phyloP scores from a whole-genome alignment of 1,284 basidiomycete genomes.

The Cystobasidium pallidum region DNA sequence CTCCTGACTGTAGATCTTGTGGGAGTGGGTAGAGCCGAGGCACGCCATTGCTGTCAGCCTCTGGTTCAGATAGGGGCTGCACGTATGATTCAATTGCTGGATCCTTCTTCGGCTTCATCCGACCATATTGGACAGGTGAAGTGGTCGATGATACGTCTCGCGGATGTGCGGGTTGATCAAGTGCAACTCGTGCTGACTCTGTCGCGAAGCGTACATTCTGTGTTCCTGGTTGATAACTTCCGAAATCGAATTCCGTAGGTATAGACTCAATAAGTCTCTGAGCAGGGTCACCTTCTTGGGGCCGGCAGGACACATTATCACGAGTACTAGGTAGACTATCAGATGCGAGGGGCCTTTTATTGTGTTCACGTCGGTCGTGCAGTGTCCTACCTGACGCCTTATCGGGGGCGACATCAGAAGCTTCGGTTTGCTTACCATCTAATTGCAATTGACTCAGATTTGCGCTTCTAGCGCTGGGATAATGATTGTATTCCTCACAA shows the following conservation, averaged over 20 bases:
- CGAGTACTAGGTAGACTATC: background rate
- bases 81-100: too few relatives aligned
- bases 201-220: background rate
- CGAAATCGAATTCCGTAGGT: conserved; percentile 2
- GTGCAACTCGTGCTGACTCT: background rate
- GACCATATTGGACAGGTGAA: too few relatives aligned
- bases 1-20: background rate
- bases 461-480: background rate
- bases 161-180: too few relatives aligned
- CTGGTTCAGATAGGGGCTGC: too few relatives aligned
- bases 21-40: conserved; percentile 27
- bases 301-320: background rate
- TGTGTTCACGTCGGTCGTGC: background rate
- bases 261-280: background rate
- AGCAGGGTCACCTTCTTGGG: background rate
- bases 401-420: background rate
- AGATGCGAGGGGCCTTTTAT: background rate
- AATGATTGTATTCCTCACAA: background rate
- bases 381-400: background rate
- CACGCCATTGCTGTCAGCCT: background rate
- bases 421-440: background rate
- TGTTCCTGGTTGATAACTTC: conserved; percentile 7
- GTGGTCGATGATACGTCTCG: too few relatives aligned
- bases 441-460: background rate
- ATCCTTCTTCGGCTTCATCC: background rate